phyloP scores from a whole-genome alignment of 2,329 filamentous ascomycete genomes.

The Emergomyces pasteurianus region DNA sequence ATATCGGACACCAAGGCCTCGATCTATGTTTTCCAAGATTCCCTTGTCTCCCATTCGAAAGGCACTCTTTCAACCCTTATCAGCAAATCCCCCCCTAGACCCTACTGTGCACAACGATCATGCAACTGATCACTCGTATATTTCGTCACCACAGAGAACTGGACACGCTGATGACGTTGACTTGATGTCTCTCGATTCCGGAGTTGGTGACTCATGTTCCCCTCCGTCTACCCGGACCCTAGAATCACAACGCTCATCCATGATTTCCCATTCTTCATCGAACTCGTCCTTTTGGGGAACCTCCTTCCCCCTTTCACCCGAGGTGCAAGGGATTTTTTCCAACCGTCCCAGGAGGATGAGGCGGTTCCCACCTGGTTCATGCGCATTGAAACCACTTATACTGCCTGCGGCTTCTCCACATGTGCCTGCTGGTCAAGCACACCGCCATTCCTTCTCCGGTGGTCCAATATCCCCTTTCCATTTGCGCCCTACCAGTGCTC shows the following conservation, averaged over 20 bases:
- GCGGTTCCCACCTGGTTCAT: conserved; percentile 24
- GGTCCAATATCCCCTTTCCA: conserved; percentile 1
- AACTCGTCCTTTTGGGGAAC: conserved; percentile 13
- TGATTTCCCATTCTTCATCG: conserved; percentile 15
- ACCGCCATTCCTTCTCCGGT: not conserved
- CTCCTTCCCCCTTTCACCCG: conserved; percentile 16
- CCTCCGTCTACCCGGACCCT: conserved; percentile 6
- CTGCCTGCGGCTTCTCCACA: conserved; percentile 12
- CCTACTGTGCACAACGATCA: not conserved
- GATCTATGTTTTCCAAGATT: conserved; percentile 19
- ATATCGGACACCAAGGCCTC: conserved; percentile 15
- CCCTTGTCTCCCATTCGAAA: conserved; percentile 16
- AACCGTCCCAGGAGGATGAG: conserved; percentile 19
- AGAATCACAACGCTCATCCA: conserved; percentile 17
- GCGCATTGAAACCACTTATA: conserved; percentile 24
- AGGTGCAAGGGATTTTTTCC: conserved; percentile 12
- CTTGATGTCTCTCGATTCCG: conserved; percentile 14
- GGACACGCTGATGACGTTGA: conserved; percentile 7
- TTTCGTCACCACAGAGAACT: conserved; percentile 2
- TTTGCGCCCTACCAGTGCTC: not conserved
- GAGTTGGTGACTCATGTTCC: conserved; percentile 13
- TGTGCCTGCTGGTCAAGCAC: not conserved
- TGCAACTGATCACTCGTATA: conserved; percentile 1
- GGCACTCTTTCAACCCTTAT: conserved; percentile 11
- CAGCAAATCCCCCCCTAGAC: not conserved